Conservation (phyloP, 106 monocot species). For the Phalaenopsis equestris region DNA sequence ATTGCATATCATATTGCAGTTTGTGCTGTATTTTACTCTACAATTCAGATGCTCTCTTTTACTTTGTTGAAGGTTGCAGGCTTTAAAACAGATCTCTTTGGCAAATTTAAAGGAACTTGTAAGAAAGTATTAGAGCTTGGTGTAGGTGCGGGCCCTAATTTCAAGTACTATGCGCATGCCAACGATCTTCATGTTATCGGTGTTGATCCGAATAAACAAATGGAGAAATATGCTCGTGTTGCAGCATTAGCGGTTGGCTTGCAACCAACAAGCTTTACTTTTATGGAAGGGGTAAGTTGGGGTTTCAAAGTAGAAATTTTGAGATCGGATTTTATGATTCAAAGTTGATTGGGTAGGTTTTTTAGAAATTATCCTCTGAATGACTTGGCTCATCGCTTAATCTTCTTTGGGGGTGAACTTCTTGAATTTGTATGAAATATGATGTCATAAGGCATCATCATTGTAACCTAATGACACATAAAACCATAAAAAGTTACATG, state of each 20-base stretch:
- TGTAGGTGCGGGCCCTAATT: slow-evolving; percentile 80
- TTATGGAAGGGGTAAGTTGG: slow-evolving; percentile 54
- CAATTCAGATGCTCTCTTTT: not conserved
- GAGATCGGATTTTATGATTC: not conserved
- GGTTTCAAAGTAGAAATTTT: not conserved
- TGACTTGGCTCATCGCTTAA: not conserved
- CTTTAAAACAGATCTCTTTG: slow-evolving; percentile 60
- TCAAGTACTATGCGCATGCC: slow-evolving; percentile 61
- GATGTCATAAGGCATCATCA: not conserved
- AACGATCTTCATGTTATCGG: slow-evolving; percentile 40
- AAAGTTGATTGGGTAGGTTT: no score
- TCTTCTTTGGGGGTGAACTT: not conserved
- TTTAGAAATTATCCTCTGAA: not conserved
- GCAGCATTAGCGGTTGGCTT: slow-evolving; percentile 49
- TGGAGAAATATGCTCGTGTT: slow-evolving; percentile 68
- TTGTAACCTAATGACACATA: not conserved
- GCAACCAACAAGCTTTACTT: slow-evolving; percentile 45
- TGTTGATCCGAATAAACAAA: slow-evolving; percentile 72
- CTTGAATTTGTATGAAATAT: not conserved
- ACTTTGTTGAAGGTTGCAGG: slow-evolving; percentile 49
- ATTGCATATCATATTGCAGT: not conserved
- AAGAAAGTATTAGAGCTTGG: slow-evolving; percentile 78
- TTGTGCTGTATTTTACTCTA: not conserved
- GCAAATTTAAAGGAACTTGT: slow-evolving; percentile 18
- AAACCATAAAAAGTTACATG: not conserved